Evolutionary conservation across 768 basidiomycete genomes (phyloP), one percentile per base, ranked within the genome.

Genomic region (Tephrocybe sp.): DNA sequence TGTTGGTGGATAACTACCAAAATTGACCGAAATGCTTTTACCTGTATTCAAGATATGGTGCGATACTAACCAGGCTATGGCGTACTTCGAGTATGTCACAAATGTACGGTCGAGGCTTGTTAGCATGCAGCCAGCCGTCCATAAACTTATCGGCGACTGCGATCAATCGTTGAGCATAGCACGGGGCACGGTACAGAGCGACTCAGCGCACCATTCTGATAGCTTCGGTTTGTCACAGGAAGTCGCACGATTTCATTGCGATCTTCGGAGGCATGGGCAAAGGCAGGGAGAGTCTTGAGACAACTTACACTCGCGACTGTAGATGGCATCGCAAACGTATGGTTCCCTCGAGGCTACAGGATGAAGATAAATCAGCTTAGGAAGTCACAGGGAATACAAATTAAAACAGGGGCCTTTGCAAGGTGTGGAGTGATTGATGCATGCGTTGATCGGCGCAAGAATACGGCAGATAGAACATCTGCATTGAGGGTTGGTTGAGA

Each of bases 81-180:
- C 83, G 63, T 25, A 85, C 67, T 58, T 76, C 80, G 63, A 77
- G 83, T 9, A 85, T 65, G 4, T 71, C 70, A 39, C 74, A 75
- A 33, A 85, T 62, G 18, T 69, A 65, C 2, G 81, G 83, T 51
- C 64, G 73, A 9, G 65, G 56, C 60, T 83, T 84, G 54, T 79
- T 71, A 1, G 75, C 70, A 61, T 85, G 83, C 42, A 68, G 73
- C 83, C 83, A 85, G 28, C 77, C 79, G 55, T 75, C 75, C 45
- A 65, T 55, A 53, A 85, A 84, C 33, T 23, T 25, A 9, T 43
- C 28, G 4, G 24, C 42, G 11, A 43, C 42, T 43, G n/a, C n/a
- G 12, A 39, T 20, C 38, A 6, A 6, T 18, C n/a, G 12, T 18
- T 20, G 12, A 21, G 20, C 28, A 30, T 30, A 12, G n/a, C 3